Evolutionary conservation across 2,329 filamentous ascomycete genomes (phyloP).

Genomic region (Coniochaeta prunicola): DNA sequence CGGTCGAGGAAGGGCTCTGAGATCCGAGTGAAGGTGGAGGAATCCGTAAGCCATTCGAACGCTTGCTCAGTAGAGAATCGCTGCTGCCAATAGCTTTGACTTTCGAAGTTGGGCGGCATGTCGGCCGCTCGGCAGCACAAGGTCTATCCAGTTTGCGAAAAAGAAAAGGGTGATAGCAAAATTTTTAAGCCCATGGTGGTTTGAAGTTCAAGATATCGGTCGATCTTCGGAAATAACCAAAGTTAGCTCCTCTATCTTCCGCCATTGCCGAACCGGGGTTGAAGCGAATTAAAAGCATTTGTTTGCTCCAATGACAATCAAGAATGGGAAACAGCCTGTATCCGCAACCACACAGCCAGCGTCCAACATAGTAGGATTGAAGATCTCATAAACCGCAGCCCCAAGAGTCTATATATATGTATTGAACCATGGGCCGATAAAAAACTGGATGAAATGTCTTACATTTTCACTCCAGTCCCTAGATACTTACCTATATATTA

Average conservation of each 20-base stretch:
- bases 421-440: not conserved
- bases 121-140: not conserved
- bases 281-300: not conserved
- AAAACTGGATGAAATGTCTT: not conserved
- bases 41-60: conserved; percentile 42
- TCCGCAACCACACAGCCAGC: not conserved
- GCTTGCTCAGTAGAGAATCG: conserved; percentile 35
- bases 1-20: conserved; percentile 28
- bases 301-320: not conserved
- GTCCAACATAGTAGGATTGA: not conserved
- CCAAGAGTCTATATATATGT: not conserved
- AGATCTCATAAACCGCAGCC: not conserved
- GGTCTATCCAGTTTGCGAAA: not conserved
- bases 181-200: not conserved
- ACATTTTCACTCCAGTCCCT: not conserved
- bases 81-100: conserved; percentile 41
- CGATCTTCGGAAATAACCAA: not conserved
- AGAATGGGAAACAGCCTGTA: not conserved
- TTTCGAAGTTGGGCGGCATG: conserved; percentile 33
- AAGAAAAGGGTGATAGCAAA: not conserved
- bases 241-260: not conserved
- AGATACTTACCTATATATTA: not conserved
- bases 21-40: conserved; percentile 30
- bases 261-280: not conserved
- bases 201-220: no score